These are phyloP conservation scores for Hemisphaericaspora lyxosophila DNA, from an alignment of 1,139 yeast species.

Conservation along the genomic window DNA sequence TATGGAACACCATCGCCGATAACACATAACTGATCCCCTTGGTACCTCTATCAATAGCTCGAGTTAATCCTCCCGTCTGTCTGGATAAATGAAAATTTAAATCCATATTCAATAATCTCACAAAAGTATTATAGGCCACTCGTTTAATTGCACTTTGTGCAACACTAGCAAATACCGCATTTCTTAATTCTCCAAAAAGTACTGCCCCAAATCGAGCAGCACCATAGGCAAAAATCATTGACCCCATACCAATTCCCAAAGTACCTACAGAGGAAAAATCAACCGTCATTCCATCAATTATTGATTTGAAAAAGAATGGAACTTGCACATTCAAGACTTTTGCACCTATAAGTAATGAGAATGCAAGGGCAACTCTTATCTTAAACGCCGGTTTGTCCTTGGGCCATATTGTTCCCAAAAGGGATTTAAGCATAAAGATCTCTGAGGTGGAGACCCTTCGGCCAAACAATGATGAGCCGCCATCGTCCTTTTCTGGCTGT, in stretches of 20 bases:
- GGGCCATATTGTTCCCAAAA: slow-evolving; percentile 89
- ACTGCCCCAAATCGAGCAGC: slow-evolving; percentile 94
- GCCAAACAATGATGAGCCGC: slow-evolving; percentile 21
- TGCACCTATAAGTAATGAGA: slow-evolving; percentile 70
- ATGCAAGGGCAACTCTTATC: slow-evolving; percentile 72
- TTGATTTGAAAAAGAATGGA: slow-evolving; percentile 88
- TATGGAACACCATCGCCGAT: slow-evolving; percentile 95
- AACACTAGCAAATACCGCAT: slow-evolving; percentile 93
- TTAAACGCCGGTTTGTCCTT: slow-evolving; percentile 68
- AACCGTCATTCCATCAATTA: slow-evolving; percentile 88
- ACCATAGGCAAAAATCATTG: slow-evolving; percentile 86
- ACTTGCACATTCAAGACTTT: slow-evolving; percentile 91
- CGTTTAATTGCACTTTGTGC: slow-evolving; percentile 92
- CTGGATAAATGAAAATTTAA: slow-evolving; percentile 84
- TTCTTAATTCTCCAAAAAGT: slow-evolving; percentile 87
- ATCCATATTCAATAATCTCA: slow-evolving; percentile 80
- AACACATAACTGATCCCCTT: slow-evolving; percentile 93
- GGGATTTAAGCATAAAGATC: slow-evolving; percentile 57
- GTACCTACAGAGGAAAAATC: slow-evolving; percentile 75
- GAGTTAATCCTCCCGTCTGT: slow-evolving; percentile 93
- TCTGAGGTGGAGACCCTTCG: slow-evolving; percentile 47
- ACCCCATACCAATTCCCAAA: slow-evolving; percentile 61
- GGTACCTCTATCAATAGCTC: slow-evolving; percentile 97
- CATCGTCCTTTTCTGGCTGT: slow-evolving; percentile 1
- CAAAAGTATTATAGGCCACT: slow-evolving; percentile 86